Conservation (phyloP, 768 basidiomycete genomes). For the Collybia nuda region DNA sequence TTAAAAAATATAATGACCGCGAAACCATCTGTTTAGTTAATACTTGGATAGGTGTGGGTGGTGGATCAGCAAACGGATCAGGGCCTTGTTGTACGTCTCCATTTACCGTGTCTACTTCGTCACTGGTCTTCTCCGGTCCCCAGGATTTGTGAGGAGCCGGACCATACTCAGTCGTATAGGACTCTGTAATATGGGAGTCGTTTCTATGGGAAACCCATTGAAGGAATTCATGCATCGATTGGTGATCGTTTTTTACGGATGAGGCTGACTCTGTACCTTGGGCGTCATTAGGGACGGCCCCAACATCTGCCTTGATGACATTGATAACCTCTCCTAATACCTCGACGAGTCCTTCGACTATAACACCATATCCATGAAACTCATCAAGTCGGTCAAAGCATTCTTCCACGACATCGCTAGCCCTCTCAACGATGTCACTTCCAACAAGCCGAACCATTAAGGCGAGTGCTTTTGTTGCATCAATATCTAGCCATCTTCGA, state of each 20-base stretch:
- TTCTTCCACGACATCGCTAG: conserved; percentile 94
- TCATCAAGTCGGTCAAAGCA: conserved; percentile 97
- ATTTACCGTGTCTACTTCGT: conserved; percentile 20
- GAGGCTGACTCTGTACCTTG: conserved; percentile 8
- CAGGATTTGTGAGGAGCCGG: conserved; percentile 60
- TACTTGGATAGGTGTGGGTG: conserved; percentile 68
- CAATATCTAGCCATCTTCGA: conserved; percentile 77
- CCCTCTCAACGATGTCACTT: conserved; percentile 80
- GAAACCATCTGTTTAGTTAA: conserved; percentile 85
- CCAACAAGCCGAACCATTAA: conserved; percentile 88
- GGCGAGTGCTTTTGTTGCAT: conserved; percentile 86
- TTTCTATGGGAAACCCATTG: conserved; percentile 63
- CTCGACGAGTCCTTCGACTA: conserved; percentile 86
- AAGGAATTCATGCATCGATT: conserved; percentile 51
- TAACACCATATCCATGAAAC: conserved; percentile 86
- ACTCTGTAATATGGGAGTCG: conserved; percentile 27
- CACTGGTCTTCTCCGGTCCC: conserved; percentile 34
- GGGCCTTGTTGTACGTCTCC: conserved; percentile 10
- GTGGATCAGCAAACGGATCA: conserved; percentile 43
- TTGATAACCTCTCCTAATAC: conserved; percentile 85
- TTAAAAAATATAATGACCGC: conserved; percentile 87
- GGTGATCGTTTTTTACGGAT: background rate
- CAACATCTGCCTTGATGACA: conserved; percentile 63
- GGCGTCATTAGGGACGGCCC: conserved; percentile 16
- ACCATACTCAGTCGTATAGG: conserved; percentile 52